Evolutionary conservation across 176 grass and related monocot species (phyloP), one percentile per base, ranked within the genome.

Genomic region (Rhynchospora breviuscula): DNA sequence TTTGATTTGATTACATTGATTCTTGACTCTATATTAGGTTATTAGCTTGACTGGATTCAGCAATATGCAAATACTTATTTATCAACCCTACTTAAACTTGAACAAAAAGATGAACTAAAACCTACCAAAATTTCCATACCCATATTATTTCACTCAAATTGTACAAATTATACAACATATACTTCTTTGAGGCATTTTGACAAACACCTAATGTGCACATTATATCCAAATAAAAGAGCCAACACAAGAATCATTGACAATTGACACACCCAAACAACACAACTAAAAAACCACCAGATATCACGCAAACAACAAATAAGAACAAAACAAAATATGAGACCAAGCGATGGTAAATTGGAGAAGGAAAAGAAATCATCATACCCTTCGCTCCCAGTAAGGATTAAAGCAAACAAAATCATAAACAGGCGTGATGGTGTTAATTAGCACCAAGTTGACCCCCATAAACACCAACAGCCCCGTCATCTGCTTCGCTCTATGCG

Each of bases 341-440:
- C 48, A 18, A 19, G 67, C 17, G 45, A 18, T 44, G 63, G 4
- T n/a, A n/a, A 80, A 78, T 31, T n/a, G 48, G 19, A 56, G 56
- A 14, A 40, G 62, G 25, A 63, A 47, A 26, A 67, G 59, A 10
- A 26, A 64, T 49, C 1, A 64, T n/a, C 4, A 14, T 92, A 97
- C 94, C 92, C 92, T 94, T 46, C 92, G 87, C 51, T 97, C 92
- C 94, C 92, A 94, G 60, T 92, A 94, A 3, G 94, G 94, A 52
- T 62, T 90, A 61, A 94, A 97, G 85, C 94, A 94, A 25, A 97
- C 88, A 65, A 97, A 97, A 73, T 97, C 94, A 63, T 97, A 94
- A 65, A 97, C 92, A 10, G 94, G 92, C 0, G 84, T 63, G 77
- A 97, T 87, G 78, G 94, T 97, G 87, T 68, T 92, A 26, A 97